These are phyloP conservation scores for Martensiomyces pterosporus DNA, from an alignment of 192 early-diverging fungal genomes.

Conservation along the genomic window DNA sequence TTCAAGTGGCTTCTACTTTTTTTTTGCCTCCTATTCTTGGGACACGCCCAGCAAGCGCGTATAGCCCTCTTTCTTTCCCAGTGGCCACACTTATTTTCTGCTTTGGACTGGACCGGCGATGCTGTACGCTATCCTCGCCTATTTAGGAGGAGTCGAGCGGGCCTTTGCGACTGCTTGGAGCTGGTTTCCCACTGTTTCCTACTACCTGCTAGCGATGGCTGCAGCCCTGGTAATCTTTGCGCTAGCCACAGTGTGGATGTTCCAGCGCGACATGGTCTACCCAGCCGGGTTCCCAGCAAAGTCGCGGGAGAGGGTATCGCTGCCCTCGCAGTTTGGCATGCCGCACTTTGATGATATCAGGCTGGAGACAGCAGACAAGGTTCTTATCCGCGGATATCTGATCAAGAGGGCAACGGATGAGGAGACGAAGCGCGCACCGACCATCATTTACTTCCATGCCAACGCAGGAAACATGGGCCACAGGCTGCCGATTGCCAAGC, in stretches of 20 bases:
- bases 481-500: constrained; percentile 83
- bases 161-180: constrained; percentile 19
- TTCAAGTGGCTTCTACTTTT: constrained; percentile 2
- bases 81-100: too few relatives aligned
- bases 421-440: constrained; percentile 57
- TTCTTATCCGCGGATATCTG: constrained; percentile 74
- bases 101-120: constrained; percentile 7
- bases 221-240: constrained; percentile 21
- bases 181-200: constrained; percentile 31
- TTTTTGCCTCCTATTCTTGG: constrained; percentile 4
- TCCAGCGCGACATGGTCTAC: constrained; percentile 76
- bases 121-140: constrained; percentile 41
- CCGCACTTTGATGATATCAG: constrained; percentile 65
- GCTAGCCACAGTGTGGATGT: constrained; percentile 55
- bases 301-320: constrained; percentile 48
- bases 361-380: constrained; percentile 75
- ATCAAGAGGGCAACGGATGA: constrained; percentile 60
- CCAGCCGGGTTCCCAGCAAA: constrained; percentile 57
- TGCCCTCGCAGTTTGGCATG: constrained; percentile 66
- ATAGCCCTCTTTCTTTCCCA: background rate
- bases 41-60: too few relatives aligned
- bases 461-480: constrained; percentile 99
- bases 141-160: constrained; percentile 31
- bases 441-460: constrained; percentile 88
- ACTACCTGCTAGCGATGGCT: constrained; percentile 26